These are phyloP conservation scores for Effrenium voratum DNA, from an alignment of 73 alveolate genomes.

Conservation along the genomic window DNA sequence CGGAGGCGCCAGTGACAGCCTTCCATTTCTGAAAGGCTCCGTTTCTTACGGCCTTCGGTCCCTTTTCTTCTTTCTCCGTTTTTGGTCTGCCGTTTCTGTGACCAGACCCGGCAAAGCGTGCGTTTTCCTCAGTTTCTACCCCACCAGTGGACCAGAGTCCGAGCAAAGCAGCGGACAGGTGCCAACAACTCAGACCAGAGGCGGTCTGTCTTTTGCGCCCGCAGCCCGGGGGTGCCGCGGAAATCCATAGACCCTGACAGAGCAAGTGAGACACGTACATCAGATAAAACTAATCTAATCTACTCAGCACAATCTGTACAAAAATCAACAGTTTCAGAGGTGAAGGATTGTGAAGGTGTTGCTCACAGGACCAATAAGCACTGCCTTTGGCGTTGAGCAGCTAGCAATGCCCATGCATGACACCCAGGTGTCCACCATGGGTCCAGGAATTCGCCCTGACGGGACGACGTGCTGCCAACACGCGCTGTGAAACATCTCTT, in stretches of 20 bases:
- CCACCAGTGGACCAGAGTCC: background rate
- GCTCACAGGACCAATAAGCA: too few relatives aligned
- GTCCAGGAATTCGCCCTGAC: constrained; percentile 86
- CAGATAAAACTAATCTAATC: too few relatives aligned
- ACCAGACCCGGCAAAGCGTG: background rate
- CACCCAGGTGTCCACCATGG: constrained; percentile 84
- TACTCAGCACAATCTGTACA: too few relatives aligned
- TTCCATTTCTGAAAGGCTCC: background rate
- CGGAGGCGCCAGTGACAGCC: constrained; percentile 53
- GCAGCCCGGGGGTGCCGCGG: background rate
- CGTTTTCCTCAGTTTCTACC: background rate
- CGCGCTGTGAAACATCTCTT: background rate
- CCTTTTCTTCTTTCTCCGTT: background rate
- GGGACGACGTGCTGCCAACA: constrained; percentile 58
- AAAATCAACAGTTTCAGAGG: background rate
- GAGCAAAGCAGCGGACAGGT: background rate
- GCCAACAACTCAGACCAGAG: constrained; percentile 67
- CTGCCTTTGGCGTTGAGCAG: background rate
- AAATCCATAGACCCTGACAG: too few relatives aligned
- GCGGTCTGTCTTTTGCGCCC: constrained; percentile 62
- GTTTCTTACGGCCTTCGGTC: background rate
- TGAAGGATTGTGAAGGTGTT: background rate
- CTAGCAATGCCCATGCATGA: background rate
- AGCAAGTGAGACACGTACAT: too few relatives aligned
- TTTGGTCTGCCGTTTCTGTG: background rate